phyloP scores from a whole-genome alignment of 805 yeast species.

The Metschnikowia colocasiae region DNA sequence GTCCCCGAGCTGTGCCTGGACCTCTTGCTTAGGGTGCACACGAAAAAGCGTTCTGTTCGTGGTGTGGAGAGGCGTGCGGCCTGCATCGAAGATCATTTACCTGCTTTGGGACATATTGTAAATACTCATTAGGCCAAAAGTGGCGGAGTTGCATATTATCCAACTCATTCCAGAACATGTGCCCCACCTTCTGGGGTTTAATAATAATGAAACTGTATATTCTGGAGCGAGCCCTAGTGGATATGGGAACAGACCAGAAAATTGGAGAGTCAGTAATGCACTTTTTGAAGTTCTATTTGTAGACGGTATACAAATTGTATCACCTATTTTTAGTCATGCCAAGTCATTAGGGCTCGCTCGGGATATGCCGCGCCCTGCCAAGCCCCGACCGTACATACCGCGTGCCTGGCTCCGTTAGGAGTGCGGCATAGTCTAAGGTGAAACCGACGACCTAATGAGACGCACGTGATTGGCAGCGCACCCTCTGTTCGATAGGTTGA shows the following conservation, averaged over 20 bases:
- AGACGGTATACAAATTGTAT: background rate
- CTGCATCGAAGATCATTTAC: slow-evolving; percentile 3
- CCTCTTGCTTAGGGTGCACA: background rate
- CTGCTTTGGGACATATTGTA: slow-evolving; percentile 1
- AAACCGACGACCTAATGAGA: background rate
- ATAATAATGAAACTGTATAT: background rate
- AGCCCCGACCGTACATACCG: too few relatives aligned
- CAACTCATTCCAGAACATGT: background rate
- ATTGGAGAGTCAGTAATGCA: too few relatives aligned
- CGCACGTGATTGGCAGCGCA: background rate
- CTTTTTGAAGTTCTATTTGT: background rate
- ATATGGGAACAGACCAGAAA: too few relatives aligned
- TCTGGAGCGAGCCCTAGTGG: background rate
- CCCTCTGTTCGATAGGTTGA: too few relatives aligned
- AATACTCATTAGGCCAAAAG: slow-evolving; percentile 4
- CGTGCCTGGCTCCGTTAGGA: too few relatives aligned
- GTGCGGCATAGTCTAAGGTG: background rate
- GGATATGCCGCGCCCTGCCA: background rate
- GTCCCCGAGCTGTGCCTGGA: background rate
- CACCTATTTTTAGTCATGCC: background rate
- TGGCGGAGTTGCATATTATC: slow-evolving; percentile 3
- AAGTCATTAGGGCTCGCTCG: background rate
- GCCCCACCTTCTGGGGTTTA: background rate
- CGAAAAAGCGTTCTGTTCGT: background rate
- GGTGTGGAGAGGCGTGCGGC: background rate